A percentile compares a stretch with the other conserved stretches of the same genome.
These are phyloP conservation scores for Parasitella parasitica DNA, from an alignment of 371 early-diverging fungal genomes.

Conservation along the genomic window DNA sequence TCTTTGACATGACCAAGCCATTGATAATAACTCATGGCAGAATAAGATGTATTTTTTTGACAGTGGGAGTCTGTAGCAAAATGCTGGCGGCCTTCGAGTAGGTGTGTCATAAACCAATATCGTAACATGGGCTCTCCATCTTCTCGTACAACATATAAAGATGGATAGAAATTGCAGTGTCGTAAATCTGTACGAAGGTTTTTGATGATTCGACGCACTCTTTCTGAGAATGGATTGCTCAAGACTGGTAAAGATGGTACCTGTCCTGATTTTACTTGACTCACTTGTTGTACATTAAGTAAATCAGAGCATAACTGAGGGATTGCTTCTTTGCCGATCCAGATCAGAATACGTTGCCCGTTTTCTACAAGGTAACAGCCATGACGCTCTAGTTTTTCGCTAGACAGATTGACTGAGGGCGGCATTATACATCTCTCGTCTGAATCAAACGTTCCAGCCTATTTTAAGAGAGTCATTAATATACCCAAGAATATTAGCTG, in stretches of 20 bases:
- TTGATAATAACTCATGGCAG: conserved; percentile 76
- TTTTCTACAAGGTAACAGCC: conserved; percentile 76
- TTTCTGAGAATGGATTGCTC: conserved; percentile 33
- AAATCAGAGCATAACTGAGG: conserved; percentile 60
- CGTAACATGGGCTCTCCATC: conserved; percentile 65
- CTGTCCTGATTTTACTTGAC: conserved; percentile 29
- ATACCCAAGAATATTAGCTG: background rate
- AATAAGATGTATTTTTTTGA: conserved; percentile 39
- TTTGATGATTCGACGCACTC: conserved; percentile 28
- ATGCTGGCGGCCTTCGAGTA: conserved; percentile 60
- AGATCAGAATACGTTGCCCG: conserved; percentile 67
- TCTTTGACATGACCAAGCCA: conserved; percentile 48
- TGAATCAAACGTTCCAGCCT: conserved; percentile 37
- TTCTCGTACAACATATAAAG: conserved; percentile 65
- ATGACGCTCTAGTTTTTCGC: conserved; percentile 71
- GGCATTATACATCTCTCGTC: conserved; percentile 59
- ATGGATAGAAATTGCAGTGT: conserved; percentile 23
- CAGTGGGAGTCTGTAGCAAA: conserved; percentile 6
- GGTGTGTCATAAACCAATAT: conserved; percentile 60
- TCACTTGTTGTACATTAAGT: conserved; percentile 42
- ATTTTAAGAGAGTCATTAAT: conserved; percentile 22
- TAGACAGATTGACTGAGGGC: conserved; percentile 60
- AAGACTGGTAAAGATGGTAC: conserved; percentile 27
- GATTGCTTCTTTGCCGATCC: conserved; percentile 68
- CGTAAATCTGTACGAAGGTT: conserved; percentile 20